Evolutionary conservation across 2,329 filamentous ascomycete species (phyloP).

Genomic region (Cercospora sp.): DNA sequence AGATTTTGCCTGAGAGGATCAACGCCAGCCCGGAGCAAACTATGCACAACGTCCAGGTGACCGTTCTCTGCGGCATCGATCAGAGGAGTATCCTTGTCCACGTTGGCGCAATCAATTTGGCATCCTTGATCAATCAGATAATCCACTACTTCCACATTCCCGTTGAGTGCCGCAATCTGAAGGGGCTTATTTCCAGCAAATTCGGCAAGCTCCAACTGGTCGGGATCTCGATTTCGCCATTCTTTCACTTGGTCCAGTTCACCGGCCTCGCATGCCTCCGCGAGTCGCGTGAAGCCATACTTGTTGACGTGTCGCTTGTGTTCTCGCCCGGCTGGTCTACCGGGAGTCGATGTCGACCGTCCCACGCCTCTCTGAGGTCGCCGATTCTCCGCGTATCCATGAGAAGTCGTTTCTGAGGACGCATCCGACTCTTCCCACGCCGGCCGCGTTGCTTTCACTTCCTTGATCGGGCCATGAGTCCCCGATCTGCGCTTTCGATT

Average conservation of each 20-base stretch:
- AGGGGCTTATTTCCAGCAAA: slow-evolving; percentile 96
- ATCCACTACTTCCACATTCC: slow-evolving; percentile 81
- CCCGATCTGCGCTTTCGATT: slow-evolving; percentile 45
- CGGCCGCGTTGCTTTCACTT: slow-evolving; percentile 28
- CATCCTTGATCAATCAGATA: slow-evolving; percentile 83
- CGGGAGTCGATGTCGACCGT: slow-evolving; percentile 56
- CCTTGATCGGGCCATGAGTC: slow-evolving; percentile 50
- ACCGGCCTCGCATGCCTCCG: slow-evolving; percentile 84
- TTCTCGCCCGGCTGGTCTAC: slow-evolving; percentile 56
- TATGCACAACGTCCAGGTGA: slow-evolving; percentile 81
- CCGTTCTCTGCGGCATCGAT: slow-evolving; percentile 97
- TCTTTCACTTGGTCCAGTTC: slow-evolving; percentile 77
- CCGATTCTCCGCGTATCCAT: slow-evolving; percentile 59
- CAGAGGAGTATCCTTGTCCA: slow-evolving; percentile 81
- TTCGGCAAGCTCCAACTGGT: slow-evolving; percentile 85
- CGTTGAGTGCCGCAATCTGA: slow-evolving; percentile 87
- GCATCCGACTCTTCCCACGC: slow-evolving; percentile 65
- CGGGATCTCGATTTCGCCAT: slow-evolving; percentile 73
- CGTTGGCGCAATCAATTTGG: slow-evolving; percentile 74
- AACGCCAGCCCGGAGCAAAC: slow-evolving; percentile 81
- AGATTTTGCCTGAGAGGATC: slow-evolving; percentile 89
- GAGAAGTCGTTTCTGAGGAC: slow-evolving; percentile 47
- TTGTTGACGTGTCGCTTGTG: slow-evolving; percentile 86
- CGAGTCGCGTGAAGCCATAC: slow-evolving; percentile 85
- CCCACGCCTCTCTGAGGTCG: slow-evolving; percentile 57